A percentile compares a stretch with the other conserved stretches of the same genome.
Evolutionary conservation across 306 rosid genomes (phyloP).

Genomic region (Crotalaria pallida): DNA sequence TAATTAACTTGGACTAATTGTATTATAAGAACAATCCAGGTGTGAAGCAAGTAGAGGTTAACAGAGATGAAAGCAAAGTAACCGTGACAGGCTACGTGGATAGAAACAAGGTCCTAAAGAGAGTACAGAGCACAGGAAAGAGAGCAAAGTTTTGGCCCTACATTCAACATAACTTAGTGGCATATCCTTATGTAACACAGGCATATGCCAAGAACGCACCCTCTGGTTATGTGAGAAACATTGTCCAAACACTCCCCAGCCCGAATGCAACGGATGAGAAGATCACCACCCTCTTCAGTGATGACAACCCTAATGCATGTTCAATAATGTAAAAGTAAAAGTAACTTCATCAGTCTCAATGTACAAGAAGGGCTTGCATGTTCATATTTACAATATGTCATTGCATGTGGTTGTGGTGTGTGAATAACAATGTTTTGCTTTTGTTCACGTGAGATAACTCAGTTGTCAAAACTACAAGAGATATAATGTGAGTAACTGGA

Average conservation of each 20-base stretch:
- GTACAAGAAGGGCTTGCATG: neutral
- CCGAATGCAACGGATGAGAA: conserved; percentile 62
- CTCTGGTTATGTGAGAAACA: conserved; percentile 67
- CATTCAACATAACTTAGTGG: conserved; percentile 74
- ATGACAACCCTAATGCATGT: conserved; percentile 88
- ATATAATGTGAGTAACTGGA: no score
- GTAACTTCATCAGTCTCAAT: no score
- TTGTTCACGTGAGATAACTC: no score
- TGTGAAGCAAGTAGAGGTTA: conserved; percentile 61
- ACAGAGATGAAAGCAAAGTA: conserved; percentile 71
- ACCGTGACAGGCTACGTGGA: conserved; percentile 75
- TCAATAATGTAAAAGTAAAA: conserved; percentile 68
- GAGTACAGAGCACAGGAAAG: conserved; percentile 75
- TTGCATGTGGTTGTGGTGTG: no score
- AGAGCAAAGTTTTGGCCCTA: conserved; percentile 93
- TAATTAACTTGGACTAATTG: neutral
- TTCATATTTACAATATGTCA: neutral
- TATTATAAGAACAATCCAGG: conserved; percentile 32
- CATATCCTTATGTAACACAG: conserved; percentile 71
- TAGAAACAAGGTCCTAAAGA: conserved; percentile 74
- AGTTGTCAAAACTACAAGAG: no score
- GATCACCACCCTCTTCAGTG: conserved; percentile 59
- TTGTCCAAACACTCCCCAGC: conserved; percentile 44
- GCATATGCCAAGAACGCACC: conserved; percentile 96
- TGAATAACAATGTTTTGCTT: no score